phyloP scores from a whole-genome alignment of 2,329 filamentous ascomycete genomes.

The Chaetomiaceae sp. region DNA sequence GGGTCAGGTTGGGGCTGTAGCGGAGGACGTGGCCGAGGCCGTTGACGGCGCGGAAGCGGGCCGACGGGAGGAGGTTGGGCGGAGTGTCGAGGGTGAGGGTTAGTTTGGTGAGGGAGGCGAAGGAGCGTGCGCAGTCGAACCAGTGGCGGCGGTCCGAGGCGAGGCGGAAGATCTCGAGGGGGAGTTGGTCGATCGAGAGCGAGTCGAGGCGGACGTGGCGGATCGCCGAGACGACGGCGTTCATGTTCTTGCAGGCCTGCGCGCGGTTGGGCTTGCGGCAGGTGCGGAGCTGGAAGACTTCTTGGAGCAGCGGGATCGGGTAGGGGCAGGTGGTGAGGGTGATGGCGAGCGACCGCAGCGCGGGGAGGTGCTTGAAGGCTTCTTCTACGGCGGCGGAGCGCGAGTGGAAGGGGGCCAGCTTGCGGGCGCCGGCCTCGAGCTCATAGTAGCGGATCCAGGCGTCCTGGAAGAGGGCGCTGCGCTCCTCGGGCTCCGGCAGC shows the following conservation, averaged over 20 bases:
- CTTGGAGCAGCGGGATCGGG: constrained; percentile 34
- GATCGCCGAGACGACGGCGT: constrained; percentile 36
- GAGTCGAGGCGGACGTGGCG: constrained; percentile 34
- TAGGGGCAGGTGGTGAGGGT: constrained; percentile 39
- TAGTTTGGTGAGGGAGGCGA: constrained; percentile 37
- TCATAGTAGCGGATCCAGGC: constrained; percentile 36
- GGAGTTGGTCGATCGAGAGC: constrained; percentile 40
- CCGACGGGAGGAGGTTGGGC: constrained; percentile 33
- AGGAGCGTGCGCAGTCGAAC: constrained; percentile 38
- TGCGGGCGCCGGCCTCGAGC: constrained; percentile 32
- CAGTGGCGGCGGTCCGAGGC: constrained; percentile 36
- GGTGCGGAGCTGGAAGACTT: constrained; percentile 36
- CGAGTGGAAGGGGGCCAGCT: constrained; percentile 34
- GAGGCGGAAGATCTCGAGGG: constrained; percentile 39
- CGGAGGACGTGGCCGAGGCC: constrained; percentile 41
- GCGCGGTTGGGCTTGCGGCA: constrained; percentile 37
- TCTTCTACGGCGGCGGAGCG: constrained; percentile 35
- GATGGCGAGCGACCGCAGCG: constrained; percentile 37
- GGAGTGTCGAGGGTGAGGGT: constrained; percentile 39
- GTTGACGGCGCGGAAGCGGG: constrained; percentile 37
- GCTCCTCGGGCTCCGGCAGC: constrained; percentile 35
- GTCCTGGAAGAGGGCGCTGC: constrained; percentile 31
- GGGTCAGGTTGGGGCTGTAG: constrained; percentile 33
- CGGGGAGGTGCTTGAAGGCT: constrained; percentile 37
- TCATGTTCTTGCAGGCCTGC: constrained; percentile 36